A percentile compares a stretch with the other conserved stretches of the same genome.
Evolutionary conservation across 1,284 basidiomycete species (phyloP).

Genomic region (Ceratobasidium sp.): DNA sequence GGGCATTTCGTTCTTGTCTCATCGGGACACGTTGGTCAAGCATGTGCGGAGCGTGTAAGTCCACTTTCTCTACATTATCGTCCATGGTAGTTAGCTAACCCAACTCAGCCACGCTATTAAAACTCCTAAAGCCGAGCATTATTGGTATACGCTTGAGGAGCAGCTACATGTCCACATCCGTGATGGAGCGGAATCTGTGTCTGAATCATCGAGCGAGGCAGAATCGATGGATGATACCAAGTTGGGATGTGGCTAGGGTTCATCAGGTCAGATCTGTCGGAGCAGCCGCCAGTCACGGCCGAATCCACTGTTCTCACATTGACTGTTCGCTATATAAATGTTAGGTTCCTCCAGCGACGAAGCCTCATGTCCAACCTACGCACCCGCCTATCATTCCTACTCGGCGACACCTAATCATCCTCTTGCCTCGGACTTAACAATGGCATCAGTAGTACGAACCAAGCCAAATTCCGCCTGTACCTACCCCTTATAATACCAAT

Average conservation of each 20-base stretch:
- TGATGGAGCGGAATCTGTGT: not conserved
- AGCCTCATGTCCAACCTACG: too few relatives aligned
- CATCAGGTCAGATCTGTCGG: too few relatives aligned
- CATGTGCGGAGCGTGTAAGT: constrained; percentile 21
- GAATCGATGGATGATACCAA: not conserved
- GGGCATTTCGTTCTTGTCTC: not conserved
- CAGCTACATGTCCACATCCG: not conserved
- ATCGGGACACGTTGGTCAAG: not conserved
- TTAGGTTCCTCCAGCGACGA: too few relatives aligned
- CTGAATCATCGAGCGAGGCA: not conserved
- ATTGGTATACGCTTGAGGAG: not conserved
- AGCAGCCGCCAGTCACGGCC: too few relatives aligned
- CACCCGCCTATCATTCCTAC: too few relatives aligned
- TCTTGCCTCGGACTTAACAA: too few relatives aligned
- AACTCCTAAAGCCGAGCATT: constrained; percentile 5
- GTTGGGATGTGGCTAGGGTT: not conserved
- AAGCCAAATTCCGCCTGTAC: too few relatives aligned
- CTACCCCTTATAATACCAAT: too few relatives aligned
- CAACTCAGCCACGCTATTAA: not conserved
- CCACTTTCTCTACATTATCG: not conserved
- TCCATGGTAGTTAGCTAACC: not conserved
- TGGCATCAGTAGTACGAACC: too few relatives aligned
- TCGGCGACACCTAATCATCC: too few relatives aligned
- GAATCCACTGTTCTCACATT: too few relatives aligned
- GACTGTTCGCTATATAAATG: too few relatives aligned